Percentiles rank a stretch among this genome's conserved stretches.
Conservation (phyloP, 306 rosid species). For the Vigna angularis region DNA sequence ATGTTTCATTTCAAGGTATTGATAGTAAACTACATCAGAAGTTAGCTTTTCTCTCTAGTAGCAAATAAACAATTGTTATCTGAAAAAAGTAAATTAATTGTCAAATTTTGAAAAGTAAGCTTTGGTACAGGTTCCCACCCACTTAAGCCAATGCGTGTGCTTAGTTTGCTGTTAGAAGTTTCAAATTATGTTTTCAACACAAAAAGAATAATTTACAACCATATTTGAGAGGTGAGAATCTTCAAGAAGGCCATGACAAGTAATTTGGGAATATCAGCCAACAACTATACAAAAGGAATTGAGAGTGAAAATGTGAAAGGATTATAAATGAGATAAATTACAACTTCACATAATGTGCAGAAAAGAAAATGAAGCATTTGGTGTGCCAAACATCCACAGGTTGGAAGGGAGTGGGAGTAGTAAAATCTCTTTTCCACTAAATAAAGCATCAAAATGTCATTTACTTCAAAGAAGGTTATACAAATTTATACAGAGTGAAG, state of each 20-base stretch:
- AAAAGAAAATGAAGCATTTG: too few species aligned
- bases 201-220: too few species aligned
- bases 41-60: not conserved
- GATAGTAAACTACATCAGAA: not conserved
- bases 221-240: constrained; percentile 12
- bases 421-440: not conserved
- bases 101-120: not conserved
- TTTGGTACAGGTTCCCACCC: not conserved
- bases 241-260: not conserved
- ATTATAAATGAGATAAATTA: not conserved
- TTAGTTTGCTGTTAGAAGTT: too few species aligned
- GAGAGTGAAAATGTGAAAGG: not conserved
- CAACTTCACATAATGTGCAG: too few species aligned
- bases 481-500: too few species aligned
- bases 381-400: not conserved
- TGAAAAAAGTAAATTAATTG: too few species aligned
- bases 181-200: too few species aligned
- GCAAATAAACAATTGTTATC: not conserved
- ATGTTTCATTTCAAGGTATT: not conserved
- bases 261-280: not conserved
- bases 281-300: not conserved
- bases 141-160: too few species aligned
- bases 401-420: not conserved
- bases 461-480: constrained; percentile 3
- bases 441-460: constrained; percentile 2